Conservation (phyloP, 2,329 filamentous ascomycete species). For the Emergomyces africanus region DNA sequence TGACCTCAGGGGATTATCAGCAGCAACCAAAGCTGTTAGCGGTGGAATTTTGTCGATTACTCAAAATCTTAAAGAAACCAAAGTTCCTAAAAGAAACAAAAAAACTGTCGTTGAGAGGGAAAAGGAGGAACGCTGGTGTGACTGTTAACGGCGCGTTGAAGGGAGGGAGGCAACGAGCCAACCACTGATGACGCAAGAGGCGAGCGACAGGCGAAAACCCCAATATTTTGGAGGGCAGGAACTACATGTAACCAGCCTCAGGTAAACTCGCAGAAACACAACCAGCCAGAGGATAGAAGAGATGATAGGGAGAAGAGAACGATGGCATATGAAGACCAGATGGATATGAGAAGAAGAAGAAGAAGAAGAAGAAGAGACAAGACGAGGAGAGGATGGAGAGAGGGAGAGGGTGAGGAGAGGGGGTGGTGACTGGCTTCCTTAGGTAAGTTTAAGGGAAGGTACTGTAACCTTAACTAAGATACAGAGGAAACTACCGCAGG, state of each 20-base stretch:
- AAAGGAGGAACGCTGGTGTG: not conserved
- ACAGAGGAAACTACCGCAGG: not conserved
- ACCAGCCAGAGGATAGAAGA: not conserved
- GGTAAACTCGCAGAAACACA: not conserved
- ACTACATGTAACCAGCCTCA: not conserved
- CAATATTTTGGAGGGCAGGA: no score
- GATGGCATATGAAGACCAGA: not conserved
- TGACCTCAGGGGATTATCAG: not conserved
- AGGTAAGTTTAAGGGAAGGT: not conserved
- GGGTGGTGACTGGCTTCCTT: no score
- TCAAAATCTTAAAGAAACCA: not conserved
- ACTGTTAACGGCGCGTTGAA: not conserved
- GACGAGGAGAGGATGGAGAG: not conserved
- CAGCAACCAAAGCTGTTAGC: not conserved
- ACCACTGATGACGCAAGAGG: not conserved
- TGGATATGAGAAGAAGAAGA: not conserved
- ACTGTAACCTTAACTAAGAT: not conserved
- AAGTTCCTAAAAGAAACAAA: not conserved
- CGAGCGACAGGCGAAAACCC: no score
- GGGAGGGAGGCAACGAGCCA: not conserved
- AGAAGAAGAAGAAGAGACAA: not conserved
- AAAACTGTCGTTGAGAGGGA: not conserved
- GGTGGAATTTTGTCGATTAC: not conserved
- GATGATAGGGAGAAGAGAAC: not conserved
- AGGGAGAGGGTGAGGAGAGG: not conserved